Base-by-base conservation (phyloP, 1,284 basidiomycete genomes). In the Cryptococcus sp. region DNA sequence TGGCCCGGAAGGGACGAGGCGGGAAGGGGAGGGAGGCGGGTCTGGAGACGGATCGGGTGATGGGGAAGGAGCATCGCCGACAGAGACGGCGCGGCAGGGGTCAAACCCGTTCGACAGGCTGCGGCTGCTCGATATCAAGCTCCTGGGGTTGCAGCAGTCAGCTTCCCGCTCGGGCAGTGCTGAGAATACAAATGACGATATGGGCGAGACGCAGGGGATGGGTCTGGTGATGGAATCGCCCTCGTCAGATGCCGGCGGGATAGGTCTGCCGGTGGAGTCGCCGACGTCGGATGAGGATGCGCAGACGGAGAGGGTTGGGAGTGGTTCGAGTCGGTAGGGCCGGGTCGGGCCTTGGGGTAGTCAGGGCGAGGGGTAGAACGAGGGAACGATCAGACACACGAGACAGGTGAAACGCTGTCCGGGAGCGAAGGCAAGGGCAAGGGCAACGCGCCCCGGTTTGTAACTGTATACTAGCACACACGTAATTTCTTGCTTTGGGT, bases 11-110 rank as follows among this genome's bases (percentile, higher is more conserved):
- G n/a, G 16, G 39, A n/a, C 11, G 42, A 55, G 13, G 36, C 20
- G 4, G 40, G 42, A 55, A 9, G 36, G 35, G 4, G 40, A 42
- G 21, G 46, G 43, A 7, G 24, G 16, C 4, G 48, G 23, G 9
- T 33, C 28, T 5, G 28, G 28, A 33, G 28, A 33, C 5, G 53
- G n/a, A 75, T 50, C 11, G 76, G 60, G 21, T 73, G 72, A 21
- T 65, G 55, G 50, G 72, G 68, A 62, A 75, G 76, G 59, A 76
- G 69, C n/a, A 73, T 71, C n/a, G 60, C 61, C 20, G 40, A 46
- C 1, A 70, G 67, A 8, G 67, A 65, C 1, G 75, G 75, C 1
- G 65, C 52, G 9, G 71, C 72, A 2, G 66, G 55, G 28, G 55
- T 57, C 28, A 9, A 33, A 33, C 9, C 28, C 28, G 28, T 33